Evolutionary conservation across 306 rosid genomes (phyloP), one percentile per base, ranked within the genome.

Genomic region (Quercus berberidifolia): DNA sequence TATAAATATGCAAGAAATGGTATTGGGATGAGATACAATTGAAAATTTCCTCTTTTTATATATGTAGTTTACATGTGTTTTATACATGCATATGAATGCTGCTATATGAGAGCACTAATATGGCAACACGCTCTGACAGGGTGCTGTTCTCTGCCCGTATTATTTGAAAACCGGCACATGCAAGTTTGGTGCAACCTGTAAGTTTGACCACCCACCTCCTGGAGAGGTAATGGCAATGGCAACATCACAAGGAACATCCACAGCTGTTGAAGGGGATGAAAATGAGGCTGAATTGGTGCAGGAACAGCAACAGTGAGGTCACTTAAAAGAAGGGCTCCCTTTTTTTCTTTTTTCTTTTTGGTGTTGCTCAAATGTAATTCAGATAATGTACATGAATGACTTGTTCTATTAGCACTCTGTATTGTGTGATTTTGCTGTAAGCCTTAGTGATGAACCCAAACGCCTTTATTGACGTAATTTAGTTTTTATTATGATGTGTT

Each of bases 171-270:
- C 99, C 9, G 97, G 92, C 64, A 87, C 98, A 0, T 95, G 99
- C 92, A 95, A 90, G 89, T 95, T 75, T 83, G 99, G 96, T 19
- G 80, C 92, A 51, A 87, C 91, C 84, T 95, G 99, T 91, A 92
- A 87, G 87, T 95, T 95, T 75, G 98, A 95, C 81, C 99, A 95
- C 84, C 99, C 98, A 8, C 96, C 99, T 73, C 99, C 99, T 23
- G 97, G 91, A 26, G 99, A 95, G 88, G 98, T 90, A n/a, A 85
- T 95, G 89, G 91, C 87, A 79, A 76, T 85, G 81, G 89, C 89
- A 52, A 73, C 87, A 65, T 58, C 88, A 4, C 97, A 87, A 73
- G 94, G 88, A 83, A 79, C 83, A 54, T 70, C 88, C 28, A 25
- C 80, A 33, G 9, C 74, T 55, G 20, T 73, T 21, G 85, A 75